Evolutionary conservation across 2,329 filamentous ascomycete species (phyloP), one percentile per base, ranked within the genome.

Genomic region (Fusarium kyushuense): DNA sequence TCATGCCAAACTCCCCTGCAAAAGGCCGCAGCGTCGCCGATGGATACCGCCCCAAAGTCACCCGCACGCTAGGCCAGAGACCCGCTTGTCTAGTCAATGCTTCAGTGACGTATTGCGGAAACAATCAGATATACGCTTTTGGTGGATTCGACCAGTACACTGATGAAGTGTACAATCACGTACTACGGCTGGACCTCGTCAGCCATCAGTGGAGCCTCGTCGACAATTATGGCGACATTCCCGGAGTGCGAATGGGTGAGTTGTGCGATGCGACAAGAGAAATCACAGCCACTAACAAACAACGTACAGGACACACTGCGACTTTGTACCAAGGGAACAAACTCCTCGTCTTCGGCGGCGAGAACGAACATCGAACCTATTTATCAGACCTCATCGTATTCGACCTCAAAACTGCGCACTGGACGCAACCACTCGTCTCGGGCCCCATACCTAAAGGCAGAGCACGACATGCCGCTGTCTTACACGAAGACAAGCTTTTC

Each of bases 71-170:
- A 48, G 92, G 92, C 46, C 90, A 93, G 80, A 89, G 94, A 70
- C 96, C 96, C 36, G 94, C 96, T 35, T 98, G 95, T 76, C 86
- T 99, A 49, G 95, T 99, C 71, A 99, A 99, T 83, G 96, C 96
- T 53, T 98, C 96, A 1, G 95, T 98, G 63, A 99, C 96, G n/a
- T 97, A 97, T 79, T 97, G 96, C 75, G 94, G 94, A 62, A 96
- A 97, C 81, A 96, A 98, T 78, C 90, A 96, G 79, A 98, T 99
- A 73, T 98, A 96, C 80, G 96, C 95, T 13, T 99, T 99, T 83
- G 96, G 96, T 42, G 96, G 96, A 19, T 99, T 99, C 76, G 96
- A 99, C 77, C 95, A 98, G 79, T 98, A 97, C 77, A 99, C 96
- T 1, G 96, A 99, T 78, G 96, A 99, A 83, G 92, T 99, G 19